Base-by-base conservation (phyloP, 2,329 filamentous ascomycete genomes). In the Balansia obtecta region DNA sequence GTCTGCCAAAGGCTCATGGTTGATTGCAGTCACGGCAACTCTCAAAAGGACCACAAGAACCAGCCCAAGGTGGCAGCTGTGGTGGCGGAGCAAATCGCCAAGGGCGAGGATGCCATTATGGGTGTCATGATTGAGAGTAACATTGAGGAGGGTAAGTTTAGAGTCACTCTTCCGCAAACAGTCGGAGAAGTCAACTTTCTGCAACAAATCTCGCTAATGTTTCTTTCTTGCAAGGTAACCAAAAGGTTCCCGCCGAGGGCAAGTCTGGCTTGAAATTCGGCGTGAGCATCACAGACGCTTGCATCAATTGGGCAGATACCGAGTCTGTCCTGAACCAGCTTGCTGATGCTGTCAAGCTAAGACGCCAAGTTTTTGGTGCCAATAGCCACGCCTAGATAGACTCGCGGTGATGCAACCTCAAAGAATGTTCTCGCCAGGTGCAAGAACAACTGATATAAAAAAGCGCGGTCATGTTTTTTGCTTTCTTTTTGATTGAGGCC, bases 111-210 rank as follows among this genome's bases (percentile, higher is more conserved):
- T 52, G 84, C 81, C 56, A 95, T 98, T 61, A 80, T 97, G 58
- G 93, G 90, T 65, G 88, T 97, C 63, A 98, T 98, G 91, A 94
- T 98, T 61, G 91, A 98, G 74, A 95, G 88, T 64, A 91, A 97
- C 72, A 91, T 97, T 75, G 82, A 91, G 68, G 91, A 95, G 71
- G 79, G 81, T 49, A 10, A 38, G 46, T 13, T 34, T 18, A 27
- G 5, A 3, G n/a, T 8, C 16, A 12, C 38, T 16, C 11, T 11
- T 34, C 39, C 40, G 11, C 18, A 18, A 20, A 22, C 12, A 16
- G 4, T 8, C 20, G 27, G 27, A 7, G 27, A 27, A 27, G 8
- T 27, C 27, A 27, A 7, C 27, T 27, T 33, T 22, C 18, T 15
- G 40, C 9, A 7, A 42, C 13, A 18, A 22, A 34, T 18, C 39